Evolutionary conservation across 192 early-diverging fungal species (phyloP).

Genomic region (Ramicandelaber brevisporus): DNA sequence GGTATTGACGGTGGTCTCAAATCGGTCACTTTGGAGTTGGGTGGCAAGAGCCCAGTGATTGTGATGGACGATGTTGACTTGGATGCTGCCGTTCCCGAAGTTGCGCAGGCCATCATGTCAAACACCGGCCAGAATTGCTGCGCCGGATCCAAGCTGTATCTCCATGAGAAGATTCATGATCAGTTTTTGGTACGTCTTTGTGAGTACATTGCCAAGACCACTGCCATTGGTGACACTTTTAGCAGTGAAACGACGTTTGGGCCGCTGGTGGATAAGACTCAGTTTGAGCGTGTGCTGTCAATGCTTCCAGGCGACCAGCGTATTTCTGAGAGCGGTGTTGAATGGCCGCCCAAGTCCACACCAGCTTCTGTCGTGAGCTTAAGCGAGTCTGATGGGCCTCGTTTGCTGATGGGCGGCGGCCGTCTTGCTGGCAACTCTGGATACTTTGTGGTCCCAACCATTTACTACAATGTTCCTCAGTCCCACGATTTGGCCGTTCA

Average conservation of each 20-base stretch:
- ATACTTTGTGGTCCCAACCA: conserved; percentile 27
- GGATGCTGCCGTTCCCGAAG: conserved; percentile 12
- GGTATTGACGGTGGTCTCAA: conserved; percentile 12
- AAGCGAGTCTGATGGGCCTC: no score
- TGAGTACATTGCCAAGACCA: conserved; percentile 12
- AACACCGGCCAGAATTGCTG: conserved; percentile 62
- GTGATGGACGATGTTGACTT: conserved; percentile 23
- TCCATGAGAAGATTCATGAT: conserved; percentile 35
- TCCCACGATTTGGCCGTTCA: conserved; percentile 14
- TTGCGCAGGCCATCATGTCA: conserved; percentile 18
- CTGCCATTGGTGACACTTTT: conserved; percentile 7
- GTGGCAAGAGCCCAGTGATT: conserved; percentile 28
- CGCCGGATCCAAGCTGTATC: conserved; percentile 38
- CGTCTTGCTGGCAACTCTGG: conserved; percentile 6
- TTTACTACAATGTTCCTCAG: conserved; percentile 21
- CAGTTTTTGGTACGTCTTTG: conserved; percentile 25
- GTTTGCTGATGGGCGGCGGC: conserved; percentile 16
- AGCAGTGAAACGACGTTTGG: conserved; percentile 11
- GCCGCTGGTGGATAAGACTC: conserved; percentile 22
- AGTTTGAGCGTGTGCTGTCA: conserved; percentile 22
- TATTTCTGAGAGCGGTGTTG: conserved; percentile 5
- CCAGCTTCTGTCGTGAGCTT: no score
- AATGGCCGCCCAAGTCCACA: conserved; percentile 1
- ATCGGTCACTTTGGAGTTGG: conserved; percentile 22
- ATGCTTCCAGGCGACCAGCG: conserved; percentile 19